Base-by-base conservation (phyloP, 164 flowering plant genomes). In the Tetracentron sinense region DNA sequence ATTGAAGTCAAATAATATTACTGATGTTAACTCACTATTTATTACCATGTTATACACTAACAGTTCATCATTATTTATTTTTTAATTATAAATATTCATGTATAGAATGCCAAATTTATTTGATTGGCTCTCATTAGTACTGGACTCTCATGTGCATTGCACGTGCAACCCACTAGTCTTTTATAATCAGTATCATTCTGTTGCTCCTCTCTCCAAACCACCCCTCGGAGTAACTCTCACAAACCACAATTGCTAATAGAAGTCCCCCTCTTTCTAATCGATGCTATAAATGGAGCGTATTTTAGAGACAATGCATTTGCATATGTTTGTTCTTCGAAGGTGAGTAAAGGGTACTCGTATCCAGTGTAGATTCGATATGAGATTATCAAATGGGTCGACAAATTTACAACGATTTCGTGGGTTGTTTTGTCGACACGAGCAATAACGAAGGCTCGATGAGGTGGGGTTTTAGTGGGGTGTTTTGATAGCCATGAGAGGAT, bases 121-220 rank as follows among this genome's bases (percentile, higher is more conserved):
- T n/a, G n/a, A n/a, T n/a, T n/a, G n/a, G n/a, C n/a, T n/a, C n/a
- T n/a, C n/a, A n/a, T n/a, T n/a, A n/a, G n/a, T n/a, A n/a, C n/a
- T n/a, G n/a, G n/a, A n/a, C n/a, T n/a, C n/a, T n/a, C n/a, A n/a
- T n/a, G n/a, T n/a, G n/a, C n/a, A n/a, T n/a, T n/a, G n/a, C n/a
- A n/a, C n/a, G n/a, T n/a, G n/a, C n/a, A n/a, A n/a, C n/a, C n/a
- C n/a, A n/a, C n/a, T n/a, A n/a, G n/a, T n/a, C n/a, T n/a, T n/a
- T n/a, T n/a, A n/a, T n/a, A n/a, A n/a, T n/a, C n/a, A n/a, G n/a
- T n/a, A n/a, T n/a, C n/a, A n/a, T n/a, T n/a, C n/a, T n/a, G n/a
- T n/a, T n/a, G n/a, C 29, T 52, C 51, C 49, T 61, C 54, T 78
- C 82, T n/a, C 87, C 87, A 54, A 47, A 84, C 89, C 91, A 84